These are phyloP conservation scores for Suhomyces sp. DNA, from an alignment of 805 yeast species.

Conservation along the genomic window DNA sequence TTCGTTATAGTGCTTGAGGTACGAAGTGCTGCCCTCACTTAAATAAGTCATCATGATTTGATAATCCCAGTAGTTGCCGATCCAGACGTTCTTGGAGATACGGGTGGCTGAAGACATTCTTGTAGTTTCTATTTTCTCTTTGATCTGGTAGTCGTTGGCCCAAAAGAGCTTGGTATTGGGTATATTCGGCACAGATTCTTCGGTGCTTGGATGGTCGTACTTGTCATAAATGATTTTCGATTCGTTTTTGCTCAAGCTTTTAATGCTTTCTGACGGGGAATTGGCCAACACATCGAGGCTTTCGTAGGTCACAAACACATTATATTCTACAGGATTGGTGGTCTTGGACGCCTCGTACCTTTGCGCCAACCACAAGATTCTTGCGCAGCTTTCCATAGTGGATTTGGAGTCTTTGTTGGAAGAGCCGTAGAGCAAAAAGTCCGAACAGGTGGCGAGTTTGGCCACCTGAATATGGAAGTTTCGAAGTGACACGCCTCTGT, in stretches of 20 bases:
- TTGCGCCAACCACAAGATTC: slow-evolving; percentile 40
- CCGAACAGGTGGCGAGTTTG: slow-evolving; percentile 72
- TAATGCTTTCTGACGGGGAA: neutral
- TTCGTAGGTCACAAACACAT: slow-evolving; percentile 19
- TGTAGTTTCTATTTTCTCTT: slow-evolving; percentile 80
- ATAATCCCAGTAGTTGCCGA: slow-evolving; percentile 79
- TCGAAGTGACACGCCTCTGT: slow-evolving; percentile 69
- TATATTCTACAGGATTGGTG: slow-evolving; percentile 10
- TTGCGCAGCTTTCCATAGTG: slow-evolving; percentile 21
- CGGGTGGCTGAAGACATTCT: slow-evolving; percentile 79
- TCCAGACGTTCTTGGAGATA: slow-evolving; percentile 58
- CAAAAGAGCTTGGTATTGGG: slow-evolving; percentile 30
- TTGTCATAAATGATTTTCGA: slow-evolving; percentile 2
- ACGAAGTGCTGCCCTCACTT: slow-evolving; percentile 10
- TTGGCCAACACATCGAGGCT: slow-evolving; percentile 14
- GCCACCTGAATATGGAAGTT: slow-evolving; percentile 84
- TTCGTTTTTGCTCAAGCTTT: slow-evolving; percentile 1
- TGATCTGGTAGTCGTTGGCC: slow-evolving; percentile 65
- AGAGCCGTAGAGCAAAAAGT: slow-evolving; percentile 62
- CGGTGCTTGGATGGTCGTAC: slow-evolving; percentile 4
- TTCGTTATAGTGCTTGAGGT: slow-evolving; percentile 4
- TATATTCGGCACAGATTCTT: slow-evolving; percentile 2
- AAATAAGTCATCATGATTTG: slow-evolving; percentile 34
- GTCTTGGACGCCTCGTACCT: slow-evolving; percentile 17
- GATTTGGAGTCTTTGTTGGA: neutral